Conservation (phyloP, 352 stramenopile genomes). For the Saprolegnia diclina region DNA sequence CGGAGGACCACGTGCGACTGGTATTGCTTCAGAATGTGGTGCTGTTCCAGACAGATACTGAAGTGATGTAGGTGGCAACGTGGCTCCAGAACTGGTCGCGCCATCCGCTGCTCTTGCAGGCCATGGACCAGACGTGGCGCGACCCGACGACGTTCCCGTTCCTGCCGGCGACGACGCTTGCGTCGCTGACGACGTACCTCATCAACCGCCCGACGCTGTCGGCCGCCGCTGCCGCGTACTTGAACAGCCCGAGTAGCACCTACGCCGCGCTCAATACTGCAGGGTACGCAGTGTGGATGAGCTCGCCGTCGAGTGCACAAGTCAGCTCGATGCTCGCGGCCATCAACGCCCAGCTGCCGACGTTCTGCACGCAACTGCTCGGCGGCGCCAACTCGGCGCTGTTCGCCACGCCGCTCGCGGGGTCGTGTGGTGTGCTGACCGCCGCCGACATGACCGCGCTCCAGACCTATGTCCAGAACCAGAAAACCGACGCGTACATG, state of each 20-base stretch:
- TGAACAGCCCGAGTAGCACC: slow-evolving; percentile 1
- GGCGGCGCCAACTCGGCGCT: slow-evolving; percentile 41
- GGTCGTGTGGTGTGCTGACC: slow-evolving; percentile 34
- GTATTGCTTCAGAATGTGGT: neutral
- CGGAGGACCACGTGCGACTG: slow-evolving; percentile 24
- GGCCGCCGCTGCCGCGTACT: slow-evolving; percentile 8
- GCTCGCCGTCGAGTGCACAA: slow-evolving; percentile 22
- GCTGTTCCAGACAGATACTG: neutral
- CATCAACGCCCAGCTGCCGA: slow-evolving; percentile 39
- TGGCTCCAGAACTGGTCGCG: slow-evolving; percentile 1
- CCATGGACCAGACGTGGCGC: slow-evolving; percentile 22
- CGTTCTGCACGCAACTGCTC: slow-evolving; percentile 27
- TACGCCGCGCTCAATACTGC: slow-evolving; percentile 4
- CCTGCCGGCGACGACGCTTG: neutral
- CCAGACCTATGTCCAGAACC: slow-evolving; percentile 36
- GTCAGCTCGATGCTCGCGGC: slow-evolving; percentile 23
- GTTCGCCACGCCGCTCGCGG: slow-evolving; percentile 37
- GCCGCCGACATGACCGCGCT: slow-evolving; percentile 35
- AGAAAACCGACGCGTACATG: slow-evolving; percentile 36
- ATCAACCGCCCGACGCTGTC: slow-evolving; percentile 21
- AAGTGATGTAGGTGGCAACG: slow-evolving; percentile 9
- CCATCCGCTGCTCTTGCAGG: slow-evolving; percentile 1
- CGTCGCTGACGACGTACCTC: neutral
- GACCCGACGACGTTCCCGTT: slow-evolving; percentile 16
- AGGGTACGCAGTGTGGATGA: slow-evolving; percentile 21